phyloP scores from a whole-genome alignment of 2,329 filamentous ascomycete species.

The Verticillium nonalfalfae region DNA sequence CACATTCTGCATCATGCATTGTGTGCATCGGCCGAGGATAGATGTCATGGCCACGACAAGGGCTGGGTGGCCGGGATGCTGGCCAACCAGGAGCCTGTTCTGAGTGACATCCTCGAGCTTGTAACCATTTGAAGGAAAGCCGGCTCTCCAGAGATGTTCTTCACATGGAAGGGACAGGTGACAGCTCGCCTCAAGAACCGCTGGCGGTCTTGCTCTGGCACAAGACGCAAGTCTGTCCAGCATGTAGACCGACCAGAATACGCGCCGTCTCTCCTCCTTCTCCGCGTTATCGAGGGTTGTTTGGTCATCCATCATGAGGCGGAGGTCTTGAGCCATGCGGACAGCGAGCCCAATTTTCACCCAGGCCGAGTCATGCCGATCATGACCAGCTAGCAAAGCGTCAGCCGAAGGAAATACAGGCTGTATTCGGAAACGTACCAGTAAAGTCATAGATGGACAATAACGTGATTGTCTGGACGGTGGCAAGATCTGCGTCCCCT shows the following conservation, averaged over 20 bases:
- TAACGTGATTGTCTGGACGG: slow-evolving; percentile 28
- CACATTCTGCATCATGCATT: not conserved
- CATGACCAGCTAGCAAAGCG: slow-evolving; percentile 15
- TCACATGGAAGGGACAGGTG: slow-evolving; percentile 21
- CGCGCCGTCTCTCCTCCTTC: slow-evolving; percentile 24
- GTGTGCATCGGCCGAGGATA: slow-evolving; percentile 1
- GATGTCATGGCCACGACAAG: not conserved
- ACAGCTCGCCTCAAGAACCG: slow-evolving; percentile 24
- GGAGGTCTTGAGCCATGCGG: slow-evolving; percentile 25
- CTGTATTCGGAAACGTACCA: slow-evolving; percentile 15
- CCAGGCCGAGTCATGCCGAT: slow-evolving; percentile 27
- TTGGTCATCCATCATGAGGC: slow-evolving; percentile 23
- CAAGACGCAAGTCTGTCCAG: slow-evolving; percentile 28
- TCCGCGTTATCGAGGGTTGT: slow-evolving; percentile 13
- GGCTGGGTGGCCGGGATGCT: not conserved
- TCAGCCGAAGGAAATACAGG: not conserved
- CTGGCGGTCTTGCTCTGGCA: slow-evolving; percentile 23
- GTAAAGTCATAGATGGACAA: slow-evolving; percentile 29
- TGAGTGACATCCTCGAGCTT: not conserved
- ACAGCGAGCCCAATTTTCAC: slow-evolving; percentile 24
- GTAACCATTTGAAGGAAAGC: not conserved
- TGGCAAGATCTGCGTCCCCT: slow-evolving; percentile 20
- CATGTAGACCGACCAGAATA: slow-evolving; percentile 31
- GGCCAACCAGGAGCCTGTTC: not conserved
- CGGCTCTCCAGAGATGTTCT: slow-evolving; percentile 2